Percentiles rank a stretch among this genome's conserved stretches.
phyloP scores from a whole-genome alignment of 176 grass and related monocot species.

The Pontederia paniculata region DNA sequence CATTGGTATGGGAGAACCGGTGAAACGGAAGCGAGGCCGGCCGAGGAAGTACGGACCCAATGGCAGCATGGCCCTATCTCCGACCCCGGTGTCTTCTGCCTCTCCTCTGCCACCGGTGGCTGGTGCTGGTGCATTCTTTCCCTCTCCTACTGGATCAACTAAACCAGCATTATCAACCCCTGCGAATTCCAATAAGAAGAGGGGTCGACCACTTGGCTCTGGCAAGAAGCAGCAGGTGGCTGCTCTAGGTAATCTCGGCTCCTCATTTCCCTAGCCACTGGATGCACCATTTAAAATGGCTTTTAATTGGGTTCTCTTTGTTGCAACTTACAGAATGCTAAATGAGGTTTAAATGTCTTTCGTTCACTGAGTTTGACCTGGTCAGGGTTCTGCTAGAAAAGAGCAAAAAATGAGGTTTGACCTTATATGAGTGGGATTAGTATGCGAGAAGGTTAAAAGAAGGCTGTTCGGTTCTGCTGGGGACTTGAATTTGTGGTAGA shows the following conservation, averaged over 20 bases:
- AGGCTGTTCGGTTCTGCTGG: constrained; percentile 5
- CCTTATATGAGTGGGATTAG: not conserved
- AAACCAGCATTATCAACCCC: constrained; percentile 19
- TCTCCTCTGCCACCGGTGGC: constrained; percentile 13
- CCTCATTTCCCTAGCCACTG: too few relatives aligned
- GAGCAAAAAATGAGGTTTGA: not conserved
- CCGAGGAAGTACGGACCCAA: constrained; percentile 89
- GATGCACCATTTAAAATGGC: too few relatives aligned
- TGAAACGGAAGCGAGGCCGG: constrained; percentile 85
- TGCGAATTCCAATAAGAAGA: constrained; percentile 45
- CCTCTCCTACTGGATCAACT: constrained; percentile 14
- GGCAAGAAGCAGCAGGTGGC: constrained; percentile 58
- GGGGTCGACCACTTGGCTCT: constrained; percentile 76
- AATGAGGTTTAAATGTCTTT: not conserved
- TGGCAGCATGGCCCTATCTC: constrained; percentile 53
- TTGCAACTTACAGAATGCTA: not conserved
- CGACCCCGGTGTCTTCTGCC: constrained; percentile 29
- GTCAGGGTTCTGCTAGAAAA: not conserved
- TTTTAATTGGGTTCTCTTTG: not conserved
- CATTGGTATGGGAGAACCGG: constrained; percentile 38
- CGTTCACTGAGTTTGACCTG: not conserved
- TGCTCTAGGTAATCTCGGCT: constrained; percentile 47
- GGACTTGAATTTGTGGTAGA: constrained; percentile 3
- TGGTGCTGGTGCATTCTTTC: constrained; percentile 32
- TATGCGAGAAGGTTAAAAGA: not conserved